phyloP scores from a whole-genome alignment of 176 grass and related monocot genomes.

The Cocos nucifera region DNA sequence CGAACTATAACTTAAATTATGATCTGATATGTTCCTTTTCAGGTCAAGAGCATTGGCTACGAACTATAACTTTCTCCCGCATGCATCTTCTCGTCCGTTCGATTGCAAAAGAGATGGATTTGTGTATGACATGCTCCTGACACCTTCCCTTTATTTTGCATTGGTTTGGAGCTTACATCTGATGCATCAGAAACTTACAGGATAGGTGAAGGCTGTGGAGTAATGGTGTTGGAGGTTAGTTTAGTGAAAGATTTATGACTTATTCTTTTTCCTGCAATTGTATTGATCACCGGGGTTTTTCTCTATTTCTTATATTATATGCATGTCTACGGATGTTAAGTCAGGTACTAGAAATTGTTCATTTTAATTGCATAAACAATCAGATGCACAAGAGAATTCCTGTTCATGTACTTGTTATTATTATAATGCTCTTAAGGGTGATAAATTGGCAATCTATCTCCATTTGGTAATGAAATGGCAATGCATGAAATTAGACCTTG shows the following conservation, averaged over 20 bases:
- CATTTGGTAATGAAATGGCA: no score
- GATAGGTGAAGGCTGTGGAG: conserved; percentile 90
- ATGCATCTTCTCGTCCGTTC: conserved; percentile 74
- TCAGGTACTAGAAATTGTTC: no score
- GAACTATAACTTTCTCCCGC: conserved; percentile 57
- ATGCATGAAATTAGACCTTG: no score
- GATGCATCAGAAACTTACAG: conserved; percentile 33
- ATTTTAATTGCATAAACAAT: no score
- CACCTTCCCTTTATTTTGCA: neutral
- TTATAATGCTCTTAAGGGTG: no score
- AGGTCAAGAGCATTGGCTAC: conserved; percentile 82
- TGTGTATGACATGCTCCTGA: conserved; percentile 44
- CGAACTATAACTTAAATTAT: no score
- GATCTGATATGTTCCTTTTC: neutral
- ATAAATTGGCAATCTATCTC: no score
- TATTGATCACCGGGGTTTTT: no score
- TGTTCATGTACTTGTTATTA: no score
- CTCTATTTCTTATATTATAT: no score
- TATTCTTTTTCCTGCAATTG: neutral
- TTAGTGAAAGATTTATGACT: neutral
- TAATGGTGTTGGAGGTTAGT: conserved; percentile 97
- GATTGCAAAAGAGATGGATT: conserved; percentile 97
- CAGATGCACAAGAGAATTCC: no score
- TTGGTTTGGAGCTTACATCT: neutral
- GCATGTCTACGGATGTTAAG: no score